Evolutionary conservation across 257 asterid genomes (phyloP), one percentile per base, ranked within the genome.

Genomic region (Marsdenia floribunda): DNA sequence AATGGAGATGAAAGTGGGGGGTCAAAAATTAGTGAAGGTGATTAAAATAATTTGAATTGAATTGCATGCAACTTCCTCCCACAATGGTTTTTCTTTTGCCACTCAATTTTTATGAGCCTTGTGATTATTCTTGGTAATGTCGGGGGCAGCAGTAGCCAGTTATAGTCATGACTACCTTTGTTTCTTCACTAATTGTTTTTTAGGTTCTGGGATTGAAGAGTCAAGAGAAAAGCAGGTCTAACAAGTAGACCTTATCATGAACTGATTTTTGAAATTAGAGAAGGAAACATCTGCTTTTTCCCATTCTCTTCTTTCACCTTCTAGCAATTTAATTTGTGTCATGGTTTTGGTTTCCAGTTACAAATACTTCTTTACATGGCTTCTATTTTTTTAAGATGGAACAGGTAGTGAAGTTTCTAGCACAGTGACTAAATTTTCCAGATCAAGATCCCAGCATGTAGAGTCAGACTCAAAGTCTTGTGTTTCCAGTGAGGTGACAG

Each of bases 1-100:
- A 84, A 82, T 33, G 88, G 11, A 61, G 93, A 81, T 46, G 92
- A 84, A 76, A 82, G 86, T 24, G 81, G 80, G 33, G 91, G 83
- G 64, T 92, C 98, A 76, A 92, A 87, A 83, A 81, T 88, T 54
- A 74, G 87, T 76, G 95, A 89, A 87, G 97, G 99, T 92, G 79
- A 63, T 68, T 73, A 59, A 42, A 64, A 68, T 72, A n/a, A 21
- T 54, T 18, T 73, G 69, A 44, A 52, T 70, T 29, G 9, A 59
- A 49, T 44, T 44, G 49, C 76, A 40, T 40, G n/a, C 5, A 21
- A 19, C 73, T 71, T 61, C 16, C 26, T 66, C 42, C 10, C 12
- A 15, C 37, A 19, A 38, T 19, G 46, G 10, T 64, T 29, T 63
- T 40, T 14, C 13, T 63, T 63, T 35, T 33, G 15, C 5, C 7